Evolutionary conservation across 768 basidiomycete genomes (phyloP).

Genomic region (Neoboletus brunneissimus): DNA sequence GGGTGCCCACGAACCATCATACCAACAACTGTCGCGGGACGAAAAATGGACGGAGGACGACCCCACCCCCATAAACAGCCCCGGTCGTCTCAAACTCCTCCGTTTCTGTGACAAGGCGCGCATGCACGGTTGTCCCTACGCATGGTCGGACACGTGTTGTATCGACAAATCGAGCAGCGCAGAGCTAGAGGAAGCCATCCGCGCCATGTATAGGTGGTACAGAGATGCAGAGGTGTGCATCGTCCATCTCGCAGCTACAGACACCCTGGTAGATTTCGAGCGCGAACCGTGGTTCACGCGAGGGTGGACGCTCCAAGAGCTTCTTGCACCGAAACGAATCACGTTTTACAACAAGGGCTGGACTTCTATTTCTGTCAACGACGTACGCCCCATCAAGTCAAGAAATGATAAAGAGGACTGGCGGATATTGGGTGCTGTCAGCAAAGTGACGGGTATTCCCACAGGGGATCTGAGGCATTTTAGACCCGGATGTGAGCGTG

Average conservation of each 20-base stretch:
- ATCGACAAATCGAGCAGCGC: slow-evolving; percentile 17
- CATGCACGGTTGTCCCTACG: slow-evolving; percentile 6
- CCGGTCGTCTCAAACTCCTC: slow-evolving; percentile 4
- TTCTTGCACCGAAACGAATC: slow-evolving; percentile 6
- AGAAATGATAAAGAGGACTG: slow-evolving; percentile 10
- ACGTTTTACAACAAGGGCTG: slow-evolving; percentile 5
- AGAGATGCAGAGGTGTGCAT: slow-evolving; percentile 6
- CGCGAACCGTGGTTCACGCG: slow-evolving; percentile 11
- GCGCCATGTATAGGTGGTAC: slow-evolving; percentile 12
- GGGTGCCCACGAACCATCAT: slow-evolving; percentile 7
- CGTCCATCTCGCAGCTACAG: slow-evolving; percentile 7
- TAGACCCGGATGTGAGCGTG: slow-evolving; percentile 3
- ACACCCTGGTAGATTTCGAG: slow-evolving; percentile 2
- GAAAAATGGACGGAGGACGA: neutral
- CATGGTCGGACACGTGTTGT: slow-evolving; percentile 15
- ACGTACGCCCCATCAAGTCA: neutral
- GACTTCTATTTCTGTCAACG: neutral
- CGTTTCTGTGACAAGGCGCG: slow-evolving; percentile 9
- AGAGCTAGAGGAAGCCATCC: slow-evolving; percentile 13
- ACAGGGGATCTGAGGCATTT: slow-evolving; percentile 8
- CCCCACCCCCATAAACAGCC: neutral
- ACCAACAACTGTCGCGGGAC: slow-evolving; percentile 1
- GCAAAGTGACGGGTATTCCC: slow-evolving; percentile 1
- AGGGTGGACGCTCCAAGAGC: slow-evolving; percentile 15
- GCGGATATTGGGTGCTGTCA: slow-evolving; percentile 1